Conservation (phyloP, 2,329 filamentous ascomycete species). For the Ophiocordyceps robertsii region DNA sequence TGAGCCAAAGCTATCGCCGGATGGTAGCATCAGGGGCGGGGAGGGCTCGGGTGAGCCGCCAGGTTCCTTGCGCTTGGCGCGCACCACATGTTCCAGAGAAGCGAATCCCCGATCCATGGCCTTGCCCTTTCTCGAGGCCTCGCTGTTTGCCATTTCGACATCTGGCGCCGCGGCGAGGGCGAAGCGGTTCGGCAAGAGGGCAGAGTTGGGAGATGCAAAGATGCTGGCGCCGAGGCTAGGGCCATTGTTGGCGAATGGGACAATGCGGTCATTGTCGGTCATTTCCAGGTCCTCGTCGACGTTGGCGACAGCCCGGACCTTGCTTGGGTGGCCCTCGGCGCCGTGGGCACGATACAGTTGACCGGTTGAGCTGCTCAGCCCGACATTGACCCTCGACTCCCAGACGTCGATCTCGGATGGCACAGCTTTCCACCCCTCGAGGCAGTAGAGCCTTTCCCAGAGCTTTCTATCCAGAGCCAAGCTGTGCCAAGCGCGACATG, state of each 20-base stretch:
- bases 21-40: slow-evolving; percentile 13
- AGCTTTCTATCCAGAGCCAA: slow-evolving; percentile 71
- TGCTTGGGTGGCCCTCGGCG: slow-evolving; percentile 37
- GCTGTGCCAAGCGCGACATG: slow-evolving; percentile 71
- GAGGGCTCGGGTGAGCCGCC: slow-evolving; percentile 18
- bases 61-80: slow-evolving; percentile 23
- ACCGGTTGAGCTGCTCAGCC: slow-evolving; percentile 21
- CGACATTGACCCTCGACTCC: slow-evolving; percentile 45
- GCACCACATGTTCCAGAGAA: slow-evolving; percentile 12
- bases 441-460: slow-evolving; percentile 72
- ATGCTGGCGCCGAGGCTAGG: slow-evolving; percentile 13
- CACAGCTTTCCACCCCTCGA: slow-evolving; percentile 76
- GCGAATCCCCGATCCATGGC: slow-evolving; percentile 15
- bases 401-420: slow-evolving; percentile 49
- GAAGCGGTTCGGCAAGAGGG: slow-evolving; percentile 15
- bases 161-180: slow-evolving; percentile 13
- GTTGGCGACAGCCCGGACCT: slow-evolving; percentile 39
- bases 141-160: slow-evolving; percentile 14
- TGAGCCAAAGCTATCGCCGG: slow-evolving; percentile 12
- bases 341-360: slow-evolving; percentile 29
- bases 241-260: slow-evolving; percentile 10
- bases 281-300: slow-evolving; percentile 37
- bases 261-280: slow-evolving; percentile 21
- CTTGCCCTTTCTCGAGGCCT: slow-evolving; percentile 12
- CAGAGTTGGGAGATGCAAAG: slow-evolving; percentile 19